Conservation (phyloP, 441 rosid genomes). For the Metrosideros polymorpha region DNA sequence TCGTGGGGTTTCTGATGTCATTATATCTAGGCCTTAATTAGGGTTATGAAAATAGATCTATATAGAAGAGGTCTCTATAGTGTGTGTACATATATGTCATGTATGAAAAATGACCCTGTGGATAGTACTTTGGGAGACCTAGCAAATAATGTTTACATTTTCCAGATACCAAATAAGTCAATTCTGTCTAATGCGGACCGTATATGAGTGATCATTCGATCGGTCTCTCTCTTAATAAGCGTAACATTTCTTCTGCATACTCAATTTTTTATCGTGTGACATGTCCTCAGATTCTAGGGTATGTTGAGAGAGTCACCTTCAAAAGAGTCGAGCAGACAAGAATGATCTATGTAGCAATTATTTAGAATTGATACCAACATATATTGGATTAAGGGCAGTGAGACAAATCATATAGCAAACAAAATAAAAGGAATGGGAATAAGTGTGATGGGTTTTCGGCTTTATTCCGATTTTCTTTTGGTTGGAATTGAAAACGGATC, state of each 20-base stretch:
- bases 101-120: background rate
- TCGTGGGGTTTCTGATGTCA: background rate
- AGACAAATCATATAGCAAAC: background rate
- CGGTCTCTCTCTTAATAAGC: background rate
- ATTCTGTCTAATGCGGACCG: background rate
- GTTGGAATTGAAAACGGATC: background rate
- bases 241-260: background rate
- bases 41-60: background rate
- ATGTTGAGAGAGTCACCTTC: background rate
- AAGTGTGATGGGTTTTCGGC: background rate
- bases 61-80: background rate
- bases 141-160: background rate
- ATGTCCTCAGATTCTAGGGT: background rate
- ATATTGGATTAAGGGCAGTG: background rate
- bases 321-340: background rate
- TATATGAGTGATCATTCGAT: background rate
- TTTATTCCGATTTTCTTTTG: background rate
- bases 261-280: background rate
- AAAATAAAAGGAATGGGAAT: background rate
- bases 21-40: background rate
- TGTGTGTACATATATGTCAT: background rate
- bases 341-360: background rate
- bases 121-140: background rate
- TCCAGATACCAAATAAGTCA: background rate
- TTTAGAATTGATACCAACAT: background rate